Evolutionary conservation across 352 stramenopile species (phyloP).

Genomic region (Phytophthora podocarpi): DNA sequence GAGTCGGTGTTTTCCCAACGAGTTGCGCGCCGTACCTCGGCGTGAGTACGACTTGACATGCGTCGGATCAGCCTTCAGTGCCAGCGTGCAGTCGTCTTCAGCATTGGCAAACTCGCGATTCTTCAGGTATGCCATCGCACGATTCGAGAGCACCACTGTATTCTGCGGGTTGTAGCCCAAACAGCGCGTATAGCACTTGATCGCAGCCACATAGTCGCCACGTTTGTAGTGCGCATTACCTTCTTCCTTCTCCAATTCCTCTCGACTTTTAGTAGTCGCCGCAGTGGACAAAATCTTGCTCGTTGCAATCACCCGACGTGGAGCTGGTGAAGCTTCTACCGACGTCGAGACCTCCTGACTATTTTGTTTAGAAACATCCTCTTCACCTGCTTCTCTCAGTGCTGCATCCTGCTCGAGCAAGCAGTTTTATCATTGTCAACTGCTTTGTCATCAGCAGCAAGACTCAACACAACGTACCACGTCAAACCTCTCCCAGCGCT

Average conservation of each 20-base stretch:
- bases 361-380: neutral
- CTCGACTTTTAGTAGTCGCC: slow-evolving; percentile 35
- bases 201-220: slow-evolving; percentile 85
- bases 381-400: slow-evolving; percentile 46
- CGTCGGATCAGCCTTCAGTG: slow-evolving; percentile 73
- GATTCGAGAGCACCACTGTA: slow-evolving; percentile 87
- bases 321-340: neutral
- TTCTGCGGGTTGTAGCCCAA: slow-evolving; percentile 78
- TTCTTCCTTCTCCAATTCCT: slow-evolving; percentile 87
- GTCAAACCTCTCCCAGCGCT: slow-evolving; percentile 91
- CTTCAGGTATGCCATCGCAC: slow-evolving; percentile 91
- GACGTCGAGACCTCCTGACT: neutral
- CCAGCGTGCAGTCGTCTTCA: slow-evolving; percentile 90
- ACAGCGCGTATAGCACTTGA: slow-evolving; percentile 90
- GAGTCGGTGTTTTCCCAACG: slow-evolving; percentile 83
- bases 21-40: slow-evolving; percentile 86
- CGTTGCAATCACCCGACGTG: slow-evolving; percentile 6
- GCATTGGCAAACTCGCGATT: slow-evolving; percentile 86
- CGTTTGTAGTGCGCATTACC: slow-evolving; percentile 93
- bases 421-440: neutral
- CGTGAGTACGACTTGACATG: slow-evolving; percentile 90
- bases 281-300: neutral
- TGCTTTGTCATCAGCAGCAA: neutral
- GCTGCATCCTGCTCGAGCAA: slow-evolving; percentile 46
- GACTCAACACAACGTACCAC: slow-evolving; percentile 46